Conservation (phyloP, 495 filamentous ascomycete genomes). For the Neurospora sp. region DNA sequence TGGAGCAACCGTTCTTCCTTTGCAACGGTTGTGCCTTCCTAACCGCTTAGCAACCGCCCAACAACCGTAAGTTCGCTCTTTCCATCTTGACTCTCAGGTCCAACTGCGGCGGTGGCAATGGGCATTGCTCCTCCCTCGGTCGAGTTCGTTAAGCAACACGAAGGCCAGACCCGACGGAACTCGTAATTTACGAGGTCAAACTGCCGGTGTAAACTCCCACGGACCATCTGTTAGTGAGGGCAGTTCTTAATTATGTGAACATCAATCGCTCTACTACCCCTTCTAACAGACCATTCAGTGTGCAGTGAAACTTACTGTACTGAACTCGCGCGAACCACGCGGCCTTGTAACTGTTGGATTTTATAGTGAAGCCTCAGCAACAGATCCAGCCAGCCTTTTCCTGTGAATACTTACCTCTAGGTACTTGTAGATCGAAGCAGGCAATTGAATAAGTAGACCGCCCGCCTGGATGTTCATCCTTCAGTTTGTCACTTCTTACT, state of each 20-base stretch:
- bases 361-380: background rate
- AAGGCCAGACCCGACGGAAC: background rate
- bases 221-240: background rate
- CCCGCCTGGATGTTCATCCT: background rate
- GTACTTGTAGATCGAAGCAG: too few species aligned
- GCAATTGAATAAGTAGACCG: too few species aligned
- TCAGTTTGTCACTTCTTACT: background rate
- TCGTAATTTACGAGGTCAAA: background rate
- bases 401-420: background rate
- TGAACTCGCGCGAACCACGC: background rate
- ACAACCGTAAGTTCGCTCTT: background rate
- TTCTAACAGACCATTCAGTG: background rate
- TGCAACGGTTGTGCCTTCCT: too few species aligned
- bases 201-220: background rate
- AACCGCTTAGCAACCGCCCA: too few species aligned
- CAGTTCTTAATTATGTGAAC: background rate
- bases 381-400: background rate
- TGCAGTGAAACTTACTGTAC: background rate
- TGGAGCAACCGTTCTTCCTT: too few species aligned
- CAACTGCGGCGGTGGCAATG: background rate
- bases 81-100: background rate
- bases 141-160: too few species aligned
- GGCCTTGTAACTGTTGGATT: background rate
- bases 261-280: background rate
- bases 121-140: background rate